These are phyloP conservation scores for Salix udensis DNA, from an alignment of 345 rosid genomes.

Conservation along the genomic window DNA sequence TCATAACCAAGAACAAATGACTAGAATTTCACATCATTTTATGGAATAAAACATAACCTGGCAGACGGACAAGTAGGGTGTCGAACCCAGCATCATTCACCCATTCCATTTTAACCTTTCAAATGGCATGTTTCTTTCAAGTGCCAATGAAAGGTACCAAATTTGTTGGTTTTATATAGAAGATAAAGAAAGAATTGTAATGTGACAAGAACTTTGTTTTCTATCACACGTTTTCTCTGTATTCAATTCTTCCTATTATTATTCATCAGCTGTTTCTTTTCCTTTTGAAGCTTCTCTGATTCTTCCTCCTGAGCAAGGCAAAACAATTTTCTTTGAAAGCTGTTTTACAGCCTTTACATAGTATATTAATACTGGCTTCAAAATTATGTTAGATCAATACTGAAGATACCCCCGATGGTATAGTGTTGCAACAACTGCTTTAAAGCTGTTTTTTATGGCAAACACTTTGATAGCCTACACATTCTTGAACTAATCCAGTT, in stretches of 20 bases:
- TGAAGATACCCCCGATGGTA: not conserved
- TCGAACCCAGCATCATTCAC: conserved; percentile 25
- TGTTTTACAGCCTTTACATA: not conserved
- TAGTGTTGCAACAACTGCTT: not conserved
- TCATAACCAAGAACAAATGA: not conserved
- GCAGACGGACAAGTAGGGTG: conserved; percentile 27
- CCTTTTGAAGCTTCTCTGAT: not conserved
- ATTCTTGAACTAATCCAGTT: not conserved
- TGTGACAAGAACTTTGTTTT: not conserved
- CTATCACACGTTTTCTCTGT: not conserved
- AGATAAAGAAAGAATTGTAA: not conserved
- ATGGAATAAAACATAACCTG: conserved; percentile 21
- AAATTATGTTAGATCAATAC: too few relatives aligned
- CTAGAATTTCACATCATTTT: not conserved
- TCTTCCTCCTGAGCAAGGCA: not conserved
- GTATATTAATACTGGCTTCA: too few relatives aligned
- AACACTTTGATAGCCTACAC: not conserved
- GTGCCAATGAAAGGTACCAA: not conserved
- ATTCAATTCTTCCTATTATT: not conserved
- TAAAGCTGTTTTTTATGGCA: not conserved
- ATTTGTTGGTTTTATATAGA: not conserved
- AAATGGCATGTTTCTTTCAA: not conserved
- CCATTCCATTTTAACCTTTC: conserved; percentile 20
- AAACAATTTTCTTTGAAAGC: not conserved
- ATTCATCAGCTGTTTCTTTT: not conserved